A percentile compares a stretch with the other conserved stretches of the same genome.
These are phyloP conservation scores for Apiospora rasikravindrae DNA, from an alignment of 2,329 filamentous ascomycete species.

Conservation along the genomic window DNA sequence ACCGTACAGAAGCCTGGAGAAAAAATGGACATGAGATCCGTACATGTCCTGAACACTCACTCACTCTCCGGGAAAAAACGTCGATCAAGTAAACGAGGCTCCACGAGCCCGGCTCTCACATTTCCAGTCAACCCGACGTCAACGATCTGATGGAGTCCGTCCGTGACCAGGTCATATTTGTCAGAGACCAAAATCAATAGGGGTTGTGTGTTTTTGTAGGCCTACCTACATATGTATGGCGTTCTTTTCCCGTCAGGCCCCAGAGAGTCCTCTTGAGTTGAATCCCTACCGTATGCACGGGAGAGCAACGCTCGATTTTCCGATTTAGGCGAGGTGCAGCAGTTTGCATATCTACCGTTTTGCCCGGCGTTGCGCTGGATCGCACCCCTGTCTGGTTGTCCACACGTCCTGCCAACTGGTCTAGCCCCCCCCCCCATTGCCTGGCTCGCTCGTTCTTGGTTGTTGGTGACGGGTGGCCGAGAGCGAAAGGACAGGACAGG, in stretches of 20 bases:
- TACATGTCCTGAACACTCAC: neutral
- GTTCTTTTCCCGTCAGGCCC: neutral
- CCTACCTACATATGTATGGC: neutral
- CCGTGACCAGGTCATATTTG: neutral
- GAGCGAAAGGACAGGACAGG: neutral
- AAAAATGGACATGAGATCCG: slow-evolving; percentile 7
- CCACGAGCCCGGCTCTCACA: neutral
- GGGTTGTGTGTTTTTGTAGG: neutral
- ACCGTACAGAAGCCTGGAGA: neutral
- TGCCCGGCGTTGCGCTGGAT: slow-evolving; percentile 5
- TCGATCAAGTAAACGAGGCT: neutral
- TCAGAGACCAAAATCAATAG: neutral
- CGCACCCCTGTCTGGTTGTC: neutral
- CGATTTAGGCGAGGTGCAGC: slow-evolving; percentile 13
- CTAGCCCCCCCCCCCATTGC: neutral
- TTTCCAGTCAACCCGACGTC: neutral
- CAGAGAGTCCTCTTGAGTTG: neutral
- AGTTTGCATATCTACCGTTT: slow-evolving; percentile 7
- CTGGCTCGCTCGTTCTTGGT: neutral
- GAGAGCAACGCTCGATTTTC: slow-evolving; percentile 14
- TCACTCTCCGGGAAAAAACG: no score
- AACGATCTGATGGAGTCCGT: neutral
- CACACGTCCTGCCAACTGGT: neutral
- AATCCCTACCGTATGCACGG: slow-evolving; percentile 10
- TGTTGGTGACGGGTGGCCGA: neutral